These are phyloP conservation scores for Penicillium expansum DNA, from an alignment of 2,329 filamentous ascomycete species.

Conservation along the genomic window DNA sequence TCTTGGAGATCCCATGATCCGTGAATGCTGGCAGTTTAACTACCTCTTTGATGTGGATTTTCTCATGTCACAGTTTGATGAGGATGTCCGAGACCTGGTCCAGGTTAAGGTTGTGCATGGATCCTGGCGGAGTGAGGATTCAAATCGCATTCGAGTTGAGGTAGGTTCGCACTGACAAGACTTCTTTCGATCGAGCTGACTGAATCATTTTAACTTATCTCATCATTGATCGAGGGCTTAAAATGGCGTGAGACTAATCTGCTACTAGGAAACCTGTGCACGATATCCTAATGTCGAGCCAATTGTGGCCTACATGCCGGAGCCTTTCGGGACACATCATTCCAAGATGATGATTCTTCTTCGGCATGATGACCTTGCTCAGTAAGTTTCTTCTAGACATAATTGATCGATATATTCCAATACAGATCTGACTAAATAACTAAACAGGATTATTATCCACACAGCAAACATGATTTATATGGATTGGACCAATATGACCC, in stretches of 20 bases:
- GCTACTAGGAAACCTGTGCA: slow-evolving; percentile 56
- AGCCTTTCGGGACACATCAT: slow-evolving; percentile 82
- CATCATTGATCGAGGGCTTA: not conserved
- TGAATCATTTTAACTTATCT: too few relatives aligned
- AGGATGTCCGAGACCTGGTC: slow-evolving; percentile 53
- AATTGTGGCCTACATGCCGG: slow-evolving; percentile 73
- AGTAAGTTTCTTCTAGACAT: slow-evolving; percentile 42
- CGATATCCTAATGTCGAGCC: slow-evolving; percentile 66
- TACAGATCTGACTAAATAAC: not conserved
- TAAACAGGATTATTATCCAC: slow-evolving; percentile 66
- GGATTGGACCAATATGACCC: slow-evolving; percentile 86
- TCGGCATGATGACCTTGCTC: slow-evolving; percentile 70
- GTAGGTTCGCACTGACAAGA: slow-evolving; percentile 38
- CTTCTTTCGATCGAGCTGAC: not conserved
- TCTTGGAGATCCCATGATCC: slow-evolving; percentile 70
- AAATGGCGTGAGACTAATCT: not conserved
- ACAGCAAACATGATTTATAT: slow-evolving; percentile 88
- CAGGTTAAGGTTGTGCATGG: slow-evolving; percentile 61
- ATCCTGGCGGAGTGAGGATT: slow-evolving; percentile 66
- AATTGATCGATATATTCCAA: not conserved
- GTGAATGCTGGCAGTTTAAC: slow-evolving; percentile 59
- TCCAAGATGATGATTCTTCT: slow-evolving; percentile 85
- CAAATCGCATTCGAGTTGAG: slow-evolving; percentile 56
- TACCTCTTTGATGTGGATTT: slow-evolving; percentile 59
- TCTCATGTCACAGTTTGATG: slow-evolving; percentile 58